phyloP scores from a whole-genome alignment of 2,329 filamentous ascomycete species.

The Neopestalotiopsis rosae region DNA sequence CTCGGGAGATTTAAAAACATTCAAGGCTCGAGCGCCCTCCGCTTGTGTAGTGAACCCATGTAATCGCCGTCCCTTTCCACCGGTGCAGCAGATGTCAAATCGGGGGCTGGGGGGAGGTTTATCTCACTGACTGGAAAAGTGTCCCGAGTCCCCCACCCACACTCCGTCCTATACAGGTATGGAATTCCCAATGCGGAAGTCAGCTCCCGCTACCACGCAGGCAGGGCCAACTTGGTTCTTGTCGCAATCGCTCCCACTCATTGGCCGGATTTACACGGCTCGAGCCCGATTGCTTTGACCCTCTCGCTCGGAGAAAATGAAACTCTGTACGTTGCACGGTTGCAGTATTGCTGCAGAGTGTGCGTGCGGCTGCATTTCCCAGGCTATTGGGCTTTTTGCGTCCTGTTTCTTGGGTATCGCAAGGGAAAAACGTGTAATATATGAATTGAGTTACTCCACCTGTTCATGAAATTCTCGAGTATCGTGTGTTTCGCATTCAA shows the following conservation, averaged over 20 bases:
- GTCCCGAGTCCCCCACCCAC: background rate
- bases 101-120: background rate
- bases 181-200: background rate
- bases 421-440: background rate
- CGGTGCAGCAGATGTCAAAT: background rate
- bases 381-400: background rate
- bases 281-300: background rate
- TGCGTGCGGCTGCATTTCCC: background rate
- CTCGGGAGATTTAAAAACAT: background rate
- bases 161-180: background rate
- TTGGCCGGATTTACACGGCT: background rate
- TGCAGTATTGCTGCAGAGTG: background rate
- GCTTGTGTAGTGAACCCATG: background rate
- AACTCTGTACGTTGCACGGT: background rate
- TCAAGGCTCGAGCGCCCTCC: background rate
- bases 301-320: slow-evolving; percentile 1
- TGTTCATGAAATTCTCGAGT: background rate
- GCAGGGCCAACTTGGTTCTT: background rate
- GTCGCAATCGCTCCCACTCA: background rate
- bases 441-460: background rate
- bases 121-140: background rate
- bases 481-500: background rate
- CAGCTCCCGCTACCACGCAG: background rate
- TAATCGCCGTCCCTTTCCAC: background rate
- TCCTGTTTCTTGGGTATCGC: background rate